phyloP scores from a whole-genome alignment of 1,284 basidiomycete genomes.

The Thelephora terrestris region DNA sequence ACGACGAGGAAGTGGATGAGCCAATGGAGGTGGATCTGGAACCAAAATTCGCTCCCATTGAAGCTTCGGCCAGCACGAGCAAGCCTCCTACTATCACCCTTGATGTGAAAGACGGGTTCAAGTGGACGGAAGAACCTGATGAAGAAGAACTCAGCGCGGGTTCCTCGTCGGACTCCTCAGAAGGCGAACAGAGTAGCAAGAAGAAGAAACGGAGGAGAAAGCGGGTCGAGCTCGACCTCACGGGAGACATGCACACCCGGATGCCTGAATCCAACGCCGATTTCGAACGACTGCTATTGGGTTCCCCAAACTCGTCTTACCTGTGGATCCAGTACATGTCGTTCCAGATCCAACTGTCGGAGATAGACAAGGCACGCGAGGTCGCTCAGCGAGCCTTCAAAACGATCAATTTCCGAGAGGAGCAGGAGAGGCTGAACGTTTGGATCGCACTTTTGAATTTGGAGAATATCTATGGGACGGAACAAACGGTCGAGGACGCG shows the following conservation, averaged over 20 bases:
- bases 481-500: conserved; percentile 63
- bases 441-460: conserved; percentile 97
- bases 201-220: conserved; percentile 62
- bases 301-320: conserved; percentile 96
- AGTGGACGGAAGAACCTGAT: conserved; percentile 39
- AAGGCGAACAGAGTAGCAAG: conserved; percentile 34
- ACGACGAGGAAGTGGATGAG: conserved; percentile 16
- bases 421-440: conserved; percentile 93
- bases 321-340: conserved; percentile 99
- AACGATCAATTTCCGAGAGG: conserved; percentile 92
- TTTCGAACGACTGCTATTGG: conserved; percentile 88
- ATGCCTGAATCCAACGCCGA: conserved; percentile 88
- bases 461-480: conserved; percentile 90
- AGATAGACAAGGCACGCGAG: conserved; percentile 88
- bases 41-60: not conserved
- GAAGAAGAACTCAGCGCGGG: conserved; percentile 25
- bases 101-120: conserved; percentile 51
- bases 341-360: conserved; percentile 92
- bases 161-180: conserved; percentile 40
- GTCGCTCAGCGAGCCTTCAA: conserved; percentile 79
- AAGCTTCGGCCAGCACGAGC: not conserved
- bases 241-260: conserved; percentile 76
- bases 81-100: conserved; percentile 27
- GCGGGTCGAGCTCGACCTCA: conserved; percentile 72
- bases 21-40: not conserved